Conservation (phyloP, 2,329 filamentous ascomycete species). For the Myriosclerotinia scirpicola region DNA sequence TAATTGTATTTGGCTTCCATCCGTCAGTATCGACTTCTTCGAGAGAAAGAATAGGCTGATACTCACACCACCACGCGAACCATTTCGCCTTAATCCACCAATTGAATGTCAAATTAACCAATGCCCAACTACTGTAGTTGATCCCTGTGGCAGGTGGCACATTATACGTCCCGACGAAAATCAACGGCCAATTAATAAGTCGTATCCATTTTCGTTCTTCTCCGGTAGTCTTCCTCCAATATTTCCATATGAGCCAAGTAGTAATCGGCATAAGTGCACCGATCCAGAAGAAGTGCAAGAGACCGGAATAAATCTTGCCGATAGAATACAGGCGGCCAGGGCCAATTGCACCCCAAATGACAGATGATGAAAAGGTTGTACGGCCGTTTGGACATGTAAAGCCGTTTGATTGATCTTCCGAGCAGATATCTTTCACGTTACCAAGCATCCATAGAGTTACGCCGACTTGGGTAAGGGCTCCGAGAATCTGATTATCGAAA, state of each 20-base stretch:
- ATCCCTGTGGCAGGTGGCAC: conserved; percentile 62
- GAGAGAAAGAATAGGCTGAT: conserved; percentile 58
- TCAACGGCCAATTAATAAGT: conserved; percentile 41
- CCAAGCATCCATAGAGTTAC: conserved; percentile 61
- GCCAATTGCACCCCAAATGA: conserved; percentile 54
- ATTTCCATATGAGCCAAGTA: conserved; percentile 49
- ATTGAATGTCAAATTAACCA: conserved; percentile 71
- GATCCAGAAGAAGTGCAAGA: conserved; percentile 72
- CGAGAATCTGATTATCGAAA: conserved; percentile 49
- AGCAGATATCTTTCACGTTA: conserved; percentile 62
- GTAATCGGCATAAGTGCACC: conserved; percentile 62
- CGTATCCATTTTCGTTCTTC: conserved; percentile 31
- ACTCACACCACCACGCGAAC: conserved; percentile 65
- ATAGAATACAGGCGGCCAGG: conserved; percentile 51
- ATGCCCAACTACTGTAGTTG: conserved; percentile 71
- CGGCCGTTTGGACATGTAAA: conserved; percentile 49
- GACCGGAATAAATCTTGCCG: conserved; percentile 60
- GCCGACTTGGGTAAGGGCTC: conserved; percentile 61
- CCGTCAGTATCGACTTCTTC: conserved; percentile 55
- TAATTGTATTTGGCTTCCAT: conserved; percentile 77
- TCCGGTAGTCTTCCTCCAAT: conserved; percentile 39
- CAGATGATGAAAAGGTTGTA: conserved; percentile 57
- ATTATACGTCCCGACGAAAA: conserved; percentile 42
- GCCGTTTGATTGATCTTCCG: conserved; percentile 55
- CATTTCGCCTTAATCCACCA: conserved; percentile 62